Base-by-base conservation (phyloP, 768 basidiomycete genomes). In the Trametes villosa region DNA sequence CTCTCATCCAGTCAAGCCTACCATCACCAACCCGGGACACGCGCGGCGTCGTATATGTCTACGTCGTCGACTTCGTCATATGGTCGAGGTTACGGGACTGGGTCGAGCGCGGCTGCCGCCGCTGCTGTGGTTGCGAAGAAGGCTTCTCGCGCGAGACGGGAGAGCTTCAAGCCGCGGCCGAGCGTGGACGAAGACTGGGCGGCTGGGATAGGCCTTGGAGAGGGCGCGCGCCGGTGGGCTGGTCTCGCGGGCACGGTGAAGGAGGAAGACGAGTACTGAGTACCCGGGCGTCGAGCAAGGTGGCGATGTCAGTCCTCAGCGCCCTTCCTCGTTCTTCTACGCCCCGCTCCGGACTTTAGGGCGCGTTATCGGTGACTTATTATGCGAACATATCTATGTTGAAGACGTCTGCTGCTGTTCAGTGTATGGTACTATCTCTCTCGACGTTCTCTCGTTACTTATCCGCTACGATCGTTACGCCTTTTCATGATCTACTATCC, bases 161-260 rank as follows among this genome's bases (percentile, higher is more conserved):
- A 94, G 76, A 94, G 91, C 72, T 94, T 94, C 73, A 90, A 85
- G 70, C 92, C 92, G 11, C 79, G 92, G 34, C 84, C 90, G 42
- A 93, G 91, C 66, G 73, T 86, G 20, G 91, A 92, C 64, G 78
- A 74, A 30, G 59, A 59, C 29, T 62, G 66, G 52, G 59, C 50
- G 9, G 40, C 24, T 8, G 65, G 59, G 12, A 46, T 42, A 3
- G 60, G 51, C 8, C 17, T 54, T 24, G 46, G 29, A 18, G 64
- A 46, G 2, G 64, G 60, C 9, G 67, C 52, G 27, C 64, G 59
- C 42, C 56, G 71, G 48, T 72, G 66, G 57, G 69, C 68, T 4
- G 73, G 74, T 4, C 64, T 72, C 46, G 64, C 69, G 8, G 71
- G 67, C n/a, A 65, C 60, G n/a, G 67, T 75, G 54, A 66, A 65